Evolutionary conservation across 345 rosid genomes (phyloP).

Genomic region (Lenwebbia sp.): DNA sequence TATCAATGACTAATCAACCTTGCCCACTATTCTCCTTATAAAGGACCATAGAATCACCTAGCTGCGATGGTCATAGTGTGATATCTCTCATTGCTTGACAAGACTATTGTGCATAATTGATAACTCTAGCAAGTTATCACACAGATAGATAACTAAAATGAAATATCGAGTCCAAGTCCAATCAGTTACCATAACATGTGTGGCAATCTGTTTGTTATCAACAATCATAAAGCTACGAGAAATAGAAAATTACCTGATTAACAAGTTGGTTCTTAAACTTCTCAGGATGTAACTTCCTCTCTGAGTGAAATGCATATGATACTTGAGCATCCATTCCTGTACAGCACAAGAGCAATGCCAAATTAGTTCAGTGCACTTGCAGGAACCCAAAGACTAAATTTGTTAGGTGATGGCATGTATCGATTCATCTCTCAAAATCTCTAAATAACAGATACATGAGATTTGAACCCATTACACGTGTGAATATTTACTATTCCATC

Average conservation of each 20-base stretch:
- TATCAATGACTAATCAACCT: background rate
- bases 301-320: slow-evolving; percentile 65
- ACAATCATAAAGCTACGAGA: background rate
- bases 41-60: background rate
- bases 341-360: background rate
- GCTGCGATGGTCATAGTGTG: background rate
- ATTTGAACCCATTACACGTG: background rate
- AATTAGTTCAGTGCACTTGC: background rate
- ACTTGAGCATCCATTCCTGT: slow-evolving; percentile 80
- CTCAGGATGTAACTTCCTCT: slow-evolving; percentile 55
- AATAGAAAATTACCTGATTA: slow-evolving; percentile 40
- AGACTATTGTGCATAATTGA: background rate
- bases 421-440: background rate
- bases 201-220: background rate
- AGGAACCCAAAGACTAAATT: background rate
- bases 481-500: background rate
- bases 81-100: background rate
- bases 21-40: background rate
- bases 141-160: background rate
- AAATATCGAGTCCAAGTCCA: background rate
- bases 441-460: background rate
- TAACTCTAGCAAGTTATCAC: background rate
- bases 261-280: slow-evolving; percentile 55
- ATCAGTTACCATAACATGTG: background rate
- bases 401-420: background rate